Base-by-base conservation (phyloP, 2,329 filamentous ascomycete genomes). In the Penicillium frequentans region DNA sequence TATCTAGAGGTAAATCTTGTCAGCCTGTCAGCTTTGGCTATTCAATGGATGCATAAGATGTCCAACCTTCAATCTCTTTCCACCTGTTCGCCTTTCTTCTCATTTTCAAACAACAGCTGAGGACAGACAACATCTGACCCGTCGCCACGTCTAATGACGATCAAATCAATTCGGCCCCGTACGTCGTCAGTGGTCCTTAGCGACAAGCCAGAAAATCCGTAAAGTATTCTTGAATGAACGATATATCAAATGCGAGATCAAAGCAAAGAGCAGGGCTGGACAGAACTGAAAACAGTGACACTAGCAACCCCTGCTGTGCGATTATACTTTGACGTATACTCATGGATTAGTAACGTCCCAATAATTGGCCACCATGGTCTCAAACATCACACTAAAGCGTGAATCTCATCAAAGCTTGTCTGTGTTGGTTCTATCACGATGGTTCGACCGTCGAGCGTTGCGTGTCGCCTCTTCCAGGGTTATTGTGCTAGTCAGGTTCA, bases 301-400 rank as follows among this genome's bases (percentile, higher is more conserved):
- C 59, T 39, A 49, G 33, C 23, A 13, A 31, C 49, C 49, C 59
- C 62, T 52, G 63, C 56, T 52, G 65, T 68, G 58, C 51, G 45
- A 55, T 58, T 49, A 19, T 56, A 56, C 46, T 21, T 35, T 45
- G 26, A 21, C 48, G 48, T 37, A 29, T 49, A 26, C 49, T 33
- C 19, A 21, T 39, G 16, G 45, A 53, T 47, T 43, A 42, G 39
- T 23, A 23, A 49, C 42, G 21, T 21, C 21, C 31, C 51, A 48
- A 19, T 46, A 35, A 45, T 48, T 43, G 52, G 33, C 46, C 43
- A 37, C 33, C 13, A 47, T 23, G 37, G 9, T 47, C 35, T n/a
- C 27, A 14, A n/a, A n/a, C 1, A 14, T 14, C n/a, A 24, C 29
- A 49, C 11, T 14, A 23, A 49, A 26, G 13, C 33, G 21, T 33